phyloP scores from a whole-genome alignment of 495 filamentous ascomycete species.

The Elasticomyces elasticus region DNA sequence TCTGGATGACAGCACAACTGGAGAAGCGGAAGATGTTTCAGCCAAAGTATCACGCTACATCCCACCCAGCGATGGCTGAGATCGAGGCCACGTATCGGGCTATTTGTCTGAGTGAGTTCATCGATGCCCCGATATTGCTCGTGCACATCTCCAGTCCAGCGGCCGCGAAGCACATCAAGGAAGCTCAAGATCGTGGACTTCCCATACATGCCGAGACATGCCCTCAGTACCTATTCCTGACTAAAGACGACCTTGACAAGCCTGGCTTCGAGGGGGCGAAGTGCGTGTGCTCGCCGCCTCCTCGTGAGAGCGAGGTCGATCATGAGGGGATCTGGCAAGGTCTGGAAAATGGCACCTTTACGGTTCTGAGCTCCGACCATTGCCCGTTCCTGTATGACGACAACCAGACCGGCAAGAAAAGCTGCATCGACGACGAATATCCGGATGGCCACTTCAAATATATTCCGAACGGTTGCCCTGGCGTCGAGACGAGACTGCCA shows the following conservation, averaged over 20 bases:
- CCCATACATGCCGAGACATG: slow-evolving; percentile 54
- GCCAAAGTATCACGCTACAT: slow-evolving; percentile 45
- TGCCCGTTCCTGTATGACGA: slow-evolving; percentile 45
- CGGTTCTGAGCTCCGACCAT: slow-evolving; percentile 44
- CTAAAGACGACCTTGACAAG: slow-evolving; percentile 39
- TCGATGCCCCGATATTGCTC: slow-evolving; percentile 45
- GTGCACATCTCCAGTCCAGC: slow-evolving; percentile 46
- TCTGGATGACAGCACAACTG: slow-evolving; percentile 28
- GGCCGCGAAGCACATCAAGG: slow-evolving; percentile 42
- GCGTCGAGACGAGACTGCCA: slow-evolving; percentile 47
- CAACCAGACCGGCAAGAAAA: slow-evolving; percentile 39
- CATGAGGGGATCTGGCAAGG: slow-evolving; percentile 27
- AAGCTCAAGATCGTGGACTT: slow-evolving; percentile 45
- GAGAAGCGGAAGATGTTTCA: slow-evolving; percentile 32
- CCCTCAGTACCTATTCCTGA: slow-evolving; percentile 54
- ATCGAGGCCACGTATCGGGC: slow-evolving; percentile 49
- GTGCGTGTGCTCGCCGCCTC: slow-evolving; percentile 27
- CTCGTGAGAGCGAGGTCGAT: slow-evolving; percentile 22
- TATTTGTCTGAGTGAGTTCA: slow-evolving; percentile 42
- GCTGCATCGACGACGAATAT: slow-evolving; percentile 32
- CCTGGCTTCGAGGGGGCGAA: slow-evolving; percentile 40
- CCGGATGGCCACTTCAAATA: slow-evolving; percentile 41
- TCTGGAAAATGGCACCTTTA: slow-evolving; percentile 37
- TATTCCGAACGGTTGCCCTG: slow-evolving; percentile 50
- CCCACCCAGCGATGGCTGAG: slow-evolving; percentile 44